phyloP scores from a whole-genome alignment of 129 eudicot genomes.

The Glebionis coronaria region DNA sequence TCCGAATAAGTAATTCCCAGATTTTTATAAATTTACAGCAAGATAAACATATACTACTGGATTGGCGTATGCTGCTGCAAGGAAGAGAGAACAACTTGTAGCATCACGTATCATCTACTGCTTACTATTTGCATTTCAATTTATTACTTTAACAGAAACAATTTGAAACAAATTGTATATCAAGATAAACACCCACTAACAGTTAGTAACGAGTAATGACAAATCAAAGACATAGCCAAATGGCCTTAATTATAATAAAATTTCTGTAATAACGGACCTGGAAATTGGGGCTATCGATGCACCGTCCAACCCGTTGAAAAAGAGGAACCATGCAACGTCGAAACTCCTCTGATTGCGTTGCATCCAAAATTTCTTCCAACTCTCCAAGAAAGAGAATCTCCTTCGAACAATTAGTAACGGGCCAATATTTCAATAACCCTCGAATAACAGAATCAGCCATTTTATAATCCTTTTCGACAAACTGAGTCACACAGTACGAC shows the following conservation, averaged over 20 bases:
- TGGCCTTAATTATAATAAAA: not conserved
- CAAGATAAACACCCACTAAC: not conserved
- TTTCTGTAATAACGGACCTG: slow-evolving; percentile 36
- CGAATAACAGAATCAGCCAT: slow-evolving; percentile 57
- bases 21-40: not conserved
- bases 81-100: not conserved
- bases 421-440: slow-evolving; percentile 66
- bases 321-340: slow-evolving; percentile 61
- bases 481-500: slow-evolving; percentile 55
- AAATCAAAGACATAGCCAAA: slow-evolving; percentile 1
- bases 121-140: not conserved
- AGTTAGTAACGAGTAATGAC: not conserved
- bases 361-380: slow-evolving; percentile 58
- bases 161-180: not conserved
- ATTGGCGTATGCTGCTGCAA: not conserved
- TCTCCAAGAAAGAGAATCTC: slow-evolving; percentile 70
- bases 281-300: slow-evolving; percentile 63
- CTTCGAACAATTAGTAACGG: slow-evolving; percentile 59
- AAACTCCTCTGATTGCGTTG: slow-evolving; percentile 53
- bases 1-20: not conserved
- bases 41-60: not conserved
- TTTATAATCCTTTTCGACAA: slow-evolving; percentile 62
- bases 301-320: slow-evolving; percentile 46
- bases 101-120: slow-evolving; percentile 2
- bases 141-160: not conserved